Evolutionary conservation across 75 land plant genomes (phyloP).

Genomic region (Selaginella tamariscina): DNA sequence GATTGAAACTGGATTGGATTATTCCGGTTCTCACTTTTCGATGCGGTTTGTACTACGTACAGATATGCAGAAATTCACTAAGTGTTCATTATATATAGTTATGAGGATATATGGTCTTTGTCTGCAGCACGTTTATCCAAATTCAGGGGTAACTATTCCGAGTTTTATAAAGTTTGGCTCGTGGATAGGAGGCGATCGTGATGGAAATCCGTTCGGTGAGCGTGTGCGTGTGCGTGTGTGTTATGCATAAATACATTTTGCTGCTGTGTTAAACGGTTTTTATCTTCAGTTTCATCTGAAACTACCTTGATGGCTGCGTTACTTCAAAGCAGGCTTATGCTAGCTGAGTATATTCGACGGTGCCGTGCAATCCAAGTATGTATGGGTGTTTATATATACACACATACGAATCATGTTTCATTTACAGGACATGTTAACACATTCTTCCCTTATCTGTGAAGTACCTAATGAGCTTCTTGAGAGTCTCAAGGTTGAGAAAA

Average conservation of each 20-base stretch:
- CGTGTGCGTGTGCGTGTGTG: too few species aligned
- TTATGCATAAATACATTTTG: too few species aligned
- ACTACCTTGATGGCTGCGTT: conserved; percentile 22
- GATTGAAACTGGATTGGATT: conserved; percentile 21
- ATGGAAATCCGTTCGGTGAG: too few species aligned
- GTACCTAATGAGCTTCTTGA: conserved; percentile 17
- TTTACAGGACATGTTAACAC: conserved; percentile 22
- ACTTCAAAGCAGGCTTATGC: conserved; percentile 18
- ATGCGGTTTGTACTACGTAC: conserved; percentile 26
- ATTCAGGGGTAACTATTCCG: too few species aligned
- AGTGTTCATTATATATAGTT: too few species aligned
- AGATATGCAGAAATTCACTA: conserved; percentile 25
- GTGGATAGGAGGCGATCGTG: too few species aligned
- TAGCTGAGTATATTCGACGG: conserved; percentile 25
- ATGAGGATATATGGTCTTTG: too few species aligned
- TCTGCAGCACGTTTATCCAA: too few species aligned
- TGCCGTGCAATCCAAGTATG: conserved; percentile 22
- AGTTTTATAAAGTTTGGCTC: too few species aligned
- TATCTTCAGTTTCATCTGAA: conserved; percentile 17
- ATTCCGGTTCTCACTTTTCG: conserved; percentile 22
- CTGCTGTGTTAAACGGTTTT: too few species aligned
- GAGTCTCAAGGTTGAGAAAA: conserved; percentile 16
- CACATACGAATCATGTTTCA: too few species aligned
- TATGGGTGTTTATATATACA: too few species aligned
- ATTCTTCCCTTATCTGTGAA: conserved; percentile 18